phyloP scores from a whole-genome alignment of 2,329 filamentous ascomycete genomes.

The Exophiala phaeomuriformis region DNA sequence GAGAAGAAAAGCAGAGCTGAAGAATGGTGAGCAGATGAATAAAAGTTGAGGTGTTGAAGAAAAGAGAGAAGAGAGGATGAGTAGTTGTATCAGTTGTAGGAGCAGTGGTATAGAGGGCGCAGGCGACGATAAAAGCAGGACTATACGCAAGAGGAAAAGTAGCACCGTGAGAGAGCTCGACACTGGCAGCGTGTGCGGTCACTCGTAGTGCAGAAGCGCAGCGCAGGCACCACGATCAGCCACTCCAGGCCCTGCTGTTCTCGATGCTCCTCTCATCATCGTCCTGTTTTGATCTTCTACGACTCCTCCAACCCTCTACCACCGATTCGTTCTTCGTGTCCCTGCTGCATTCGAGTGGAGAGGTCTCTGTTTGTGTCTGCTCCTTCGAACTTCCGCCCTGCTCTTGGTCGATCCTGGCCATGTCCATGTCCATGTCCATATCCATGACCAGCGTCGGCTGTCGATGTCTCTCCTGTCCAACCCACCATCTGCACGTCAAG shows the following conservation, averaged over 20 bases:
- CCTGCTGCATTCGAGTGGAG: slow-evolving; percentile 12
- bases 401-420: background rate
- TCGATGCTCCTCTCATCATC: background rate
- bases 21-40: background rate
- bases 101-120: background rate
- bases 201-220: background rate
- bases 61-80: background rate
- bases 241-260: background rate
- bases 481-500: background rate
- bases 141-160: background rate
- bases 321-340: slow-evolving; percentile 1
- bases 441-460: too few species aligned
- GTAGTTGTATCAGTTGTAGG: background rate
- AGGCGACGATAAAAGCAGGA: background rate
- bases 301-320: background rate
- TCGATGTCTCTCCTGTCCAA: background rate
- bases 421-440: background rate
- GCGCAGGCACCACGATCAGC: background rate
- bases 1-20: background rate
- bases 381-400: background rate
- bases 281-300: background rate
- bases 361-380: background rate
- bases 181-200: background rate
- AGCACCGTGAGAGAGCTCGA: background rate
- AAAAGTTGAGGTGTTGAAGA: background rate